Conservation (phyloP, 2,329 filamentous ascomycete genomes). For the Davidsoniella eucalypti region DNA sequence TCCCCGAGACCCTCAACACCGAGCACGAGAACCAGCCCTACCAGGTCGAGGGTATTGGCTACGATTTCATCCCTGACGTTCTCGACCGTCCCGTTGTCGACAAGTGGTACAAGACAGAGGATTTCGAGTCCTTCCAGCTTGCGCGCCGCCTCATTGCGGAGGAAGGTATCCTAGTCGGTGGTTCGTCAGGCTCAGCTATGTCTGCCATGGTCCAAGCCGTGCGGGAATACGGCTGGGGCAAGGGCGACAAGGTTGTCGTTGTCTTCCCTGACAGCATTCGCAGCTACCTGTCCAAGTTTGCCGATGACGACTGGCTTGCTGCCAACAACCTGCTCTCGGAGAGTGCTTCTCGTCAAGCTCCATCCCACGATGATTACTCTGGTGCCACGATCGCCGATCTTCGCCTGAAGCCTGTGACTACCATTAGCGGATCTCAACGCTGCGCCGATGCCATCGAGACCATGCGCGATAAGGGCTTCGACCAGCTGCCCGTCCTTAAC, state of each 20-base stretch:
- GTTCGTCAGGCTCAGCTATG: constrained; percentile 85
- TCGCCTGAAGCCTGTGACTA: constrained; percentile 84
- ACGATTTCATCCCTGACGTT: constrained; percentile 95
- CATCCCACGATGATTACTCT: constrained; percentile 42
- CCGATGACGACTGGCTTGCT: constrained; percentile 96
- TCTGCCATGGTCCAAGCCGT: constrained; percentile 62
- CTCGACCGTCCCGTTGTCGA: constrained; percentile 66
- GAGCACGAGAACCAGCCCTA: constrained; percentile 70
- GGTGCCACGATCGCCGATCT: constrained; percentile 68
- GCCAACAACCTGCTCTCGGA: constrained; percentile 70
- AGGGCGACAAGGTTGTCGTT: constrained; percentile 79
- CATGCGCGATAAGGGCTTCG: constrained; percentile 96
- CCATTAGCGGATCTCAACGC: constrained; percentile 50
- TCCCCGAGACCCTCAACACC: constrained; percentile 65
- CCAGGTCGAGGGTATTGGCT: constrained; percentile 97
- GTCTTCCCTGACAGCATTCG: constrained; percentile 90
- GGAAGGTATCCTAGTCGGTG: constrained; percentile 84
- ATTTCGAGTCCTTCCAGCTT: constrained; percentile 76
- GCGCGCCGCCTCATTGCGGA: constrained; percentile 84
- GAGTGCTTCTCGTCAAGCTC: constrained; percentile 25
- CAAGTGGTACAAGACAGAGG: constrained; percentile 97
- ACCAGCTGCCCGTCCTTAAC: constrained; percentile 83
- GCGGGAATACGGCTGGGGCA: constrained; percentile 58
- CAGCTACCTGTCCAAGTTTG: constrained; percentile 96
- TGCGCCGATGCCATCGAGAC: constrained; percentile 88